A percentile compares a stretch with the other conserved stretches of the same genome.
Conservation (phyloP, 2,329 filamentous ascomycete species). For the Diaporthe vaccinii region DNA sequence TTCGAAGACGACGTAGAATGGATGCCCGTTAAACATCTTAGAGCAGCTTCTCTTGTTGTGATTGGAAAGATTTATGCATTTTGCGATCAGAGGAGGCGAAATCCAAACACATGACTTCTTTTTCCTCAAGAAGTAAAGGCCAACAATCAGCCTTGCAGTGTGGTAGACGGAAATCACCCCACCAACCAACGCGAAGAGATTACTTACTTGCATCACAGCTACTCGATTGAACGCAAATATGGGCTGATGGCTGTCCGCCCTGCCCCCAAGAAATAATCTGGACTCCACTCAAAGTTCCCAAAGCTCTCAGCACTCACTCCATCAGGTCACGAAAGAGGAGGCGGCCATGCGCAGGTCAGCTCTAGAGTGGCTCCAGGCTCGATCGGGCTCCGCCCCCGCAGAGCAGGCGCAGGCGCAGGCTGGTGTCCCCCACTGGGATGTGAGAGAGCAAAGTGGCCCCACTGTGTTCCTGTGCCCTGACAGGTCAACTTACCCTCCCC, state of each 20-base stretch:
- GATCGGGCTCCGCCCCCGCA: constrained; percentile 20
- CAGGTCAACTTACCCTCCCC: background rate
- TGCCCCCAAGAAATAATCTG: background rate
- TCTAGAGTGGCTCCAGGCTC: constrained; percentile 29
- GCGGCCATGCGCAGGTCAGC: constrained; percentile 25
- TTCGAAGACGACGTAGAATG: background rate
- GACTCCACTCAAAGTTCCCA: too few relatives aligned
- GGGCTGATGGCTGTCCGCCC: background rate
- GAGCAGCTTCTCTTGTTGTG: background rate
- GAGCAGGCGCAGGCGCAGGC: background rate
- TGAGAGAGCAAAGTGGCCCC: background rate
- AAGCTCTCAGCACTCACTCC: background rate
- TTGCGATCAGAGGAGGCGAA: background rate
- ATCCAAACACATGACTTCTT: background rate
- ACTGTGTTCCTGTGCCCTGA: constrained; percentile 4
- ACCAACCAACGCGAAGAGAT: constrained; percentile 8
- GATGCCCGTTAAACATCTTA: background rate
- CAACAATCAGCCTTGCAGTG: background rate
- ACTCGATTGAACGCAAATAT: background rate
- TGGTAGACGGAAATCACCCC: background rate
- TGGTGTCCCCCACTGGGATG: background rate
- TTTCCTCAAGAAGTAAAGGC: background rate
- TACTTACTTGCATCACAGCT: constrained; percentile 27
- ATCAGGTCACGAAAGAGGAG: background rate
- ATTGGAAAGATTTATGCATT: background rate